These are phyloP conservation scores for Aegilops speltoides DNA, from an alignment of 176 grass and related monocot species.

Conservation along the genomic window DNA sequence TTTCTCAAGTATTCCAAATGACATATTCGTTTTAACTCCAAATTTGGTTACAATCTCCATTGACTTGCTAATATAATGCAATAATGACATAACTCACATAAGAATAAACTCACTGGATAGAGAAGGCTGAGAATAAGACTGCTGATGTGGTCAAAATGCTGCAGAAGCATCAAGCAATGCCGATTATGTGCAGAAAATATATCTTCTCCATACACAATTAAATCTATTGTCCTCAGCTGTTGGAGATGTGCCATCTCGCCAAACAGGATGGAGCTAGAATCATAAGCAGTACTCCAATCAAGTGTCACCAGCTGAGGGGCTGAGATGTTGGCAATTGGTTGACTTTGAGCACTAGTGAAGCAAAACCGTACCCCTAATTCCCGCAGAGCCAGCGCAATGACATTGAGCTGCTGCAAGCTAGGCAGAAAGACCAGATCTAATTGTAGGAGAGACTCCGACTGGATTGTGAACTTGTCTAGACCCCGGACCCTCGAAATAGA, in stretches of 20 bases:
- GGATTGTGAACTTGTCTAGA: background rate
- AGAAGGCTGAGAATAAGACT: too few relatives aligned
- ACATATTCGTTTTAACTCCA: too few relatives aligned
- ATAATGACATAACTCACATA: too few relatives aligned
- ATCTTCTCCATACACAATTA: background rate
- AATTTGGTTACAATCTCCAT: too few relatives aligned
- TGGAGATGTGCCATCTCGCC: background rate
- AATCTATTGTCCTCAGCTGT: fast-evolving
- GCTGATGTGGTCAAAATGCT: too few relatives aligned
- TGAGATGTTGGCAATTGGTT: background rate
- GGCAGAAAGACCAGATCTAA: background rate
- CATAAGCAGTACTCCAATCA: background rate
- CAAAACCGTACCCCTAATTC: fast-evolving
- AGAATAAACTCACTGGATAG: too few relatives aligned
- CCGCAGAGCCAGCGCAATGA: background rate
- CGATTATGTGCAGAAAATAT: background rate
- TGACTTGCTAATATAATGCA: too few relatives aligned
- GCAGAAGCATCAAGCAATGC: too few relatives aligned
- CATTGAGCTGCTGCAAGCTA: background rate
- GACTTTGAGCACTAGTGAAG: background rate
- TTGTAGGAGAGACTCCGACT: background rate
- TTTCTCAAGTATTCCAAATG: too few relatives aligned
- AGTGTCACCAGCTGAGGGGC: background rate
- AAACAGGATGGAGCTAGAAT: background rate
- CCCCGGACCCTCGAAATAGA: too few relatives aligned